Evolutionary conservation across 495 filamentous ascomycete species (phyloP).

Genomic region (Glarea lozoyensis): DNA sequence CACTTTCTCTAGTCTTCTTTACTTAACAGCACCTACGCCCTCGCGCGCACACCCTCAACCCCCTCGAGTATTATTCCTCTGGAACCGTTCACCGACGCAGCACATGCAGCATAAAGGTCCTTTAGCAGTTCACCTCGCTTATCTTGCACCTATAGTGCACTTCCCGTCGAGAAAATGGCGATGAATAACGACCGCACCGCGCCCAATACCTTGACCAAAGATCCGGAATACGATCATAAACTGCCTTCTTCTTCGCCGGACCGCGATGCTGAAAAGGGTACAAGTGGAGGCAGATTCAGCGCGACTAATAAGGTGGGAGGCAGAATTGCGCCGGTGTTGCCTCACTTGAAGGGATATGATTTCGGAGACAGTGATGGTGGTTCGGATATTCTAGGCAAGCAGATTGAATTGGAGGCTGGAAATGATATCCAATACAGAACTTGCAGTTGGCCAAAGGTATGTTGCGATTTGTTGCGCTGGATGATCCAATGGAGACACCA

Average conservation of each 20-base stretch:
- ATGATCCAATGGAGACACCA: neutral
- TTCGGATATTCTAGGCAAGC: conserved; percentile 51
- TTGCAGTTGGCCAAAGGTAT: conserved; percentile 83
- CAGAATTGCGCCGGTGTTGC: conserved; percentile 35
- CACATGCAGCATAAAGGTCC: conserved; percentile 29
- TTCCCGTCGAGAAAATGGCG: conserved; percentile 38
- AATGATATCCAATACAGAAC: conserved; percentile 81
- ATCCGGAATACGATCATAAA: no score
- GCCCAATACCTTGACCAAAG: no score
- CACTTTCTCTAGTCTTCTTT: no score
- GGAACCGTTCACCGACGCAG: no score
- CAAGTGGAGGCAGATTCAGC: conserved; percentile 16
- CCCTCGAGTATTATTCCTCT: no score
- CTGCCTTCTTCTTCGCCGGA: no score
- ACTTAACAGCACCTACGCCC: no score
- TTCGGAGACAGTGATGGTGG: conserved; percentile 25
- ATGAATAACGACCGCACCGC: conserved; percentile 22
- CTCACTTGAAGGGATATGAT: conserved; percentile 18
- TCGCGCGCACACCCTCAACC: no score
- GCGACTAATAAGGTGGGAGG: conserved; percentile 24
- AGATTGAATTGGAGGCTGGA: conserved; percentile 68
- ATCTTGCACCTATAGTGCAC: conserved; percentile 13
- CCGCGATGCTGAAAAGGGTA: conserved; percentile 15
- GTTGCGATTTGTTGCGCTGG: conserved; percentile 7
- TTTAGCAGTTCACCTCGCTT: conserved; percentile 15